A percentile compares a stretch with the other conserved stretches of the same genome.
Evolutionary conservation across 192 early-diverging fungal species (phyloP).

Genomic region (Chytriomyces confervae): DNA sequence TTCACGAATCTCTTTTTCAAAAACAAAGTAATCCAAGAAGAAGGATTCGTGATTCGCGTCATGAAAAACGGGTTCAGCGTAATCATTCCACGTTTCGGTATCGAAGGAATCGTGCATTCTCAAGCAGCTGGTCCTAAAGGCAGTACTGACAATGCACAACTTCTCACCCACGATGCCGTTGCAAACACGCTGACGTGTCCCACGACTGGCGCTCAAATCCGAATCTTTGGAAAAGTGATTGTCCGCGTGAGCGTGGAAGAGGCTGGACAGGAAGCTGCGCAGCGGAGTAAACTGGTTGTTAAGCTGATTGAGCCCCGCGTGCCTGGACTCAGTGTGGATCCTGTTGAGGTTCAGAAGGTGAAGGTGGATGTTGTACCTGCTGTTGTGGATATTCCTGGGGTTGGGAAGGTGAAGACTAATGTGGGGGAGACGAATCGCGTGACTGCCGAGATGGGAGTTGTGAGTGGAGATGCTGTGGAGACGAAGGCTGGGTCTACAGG

Average conservation of each 20-base stretch:
- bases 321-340: slow-evolving; percentile 45
- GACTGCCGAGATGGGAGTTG: background rate
- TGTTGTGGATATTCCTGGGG: slow-evolving; percentile 29
- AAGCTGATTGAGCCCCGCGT: slow-evolving; percentile 56
- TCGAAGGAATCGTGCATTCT: slow-evolving; percentile 87
- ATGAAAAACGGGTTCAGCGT: slow-evolving; percentile 95
- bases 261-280: slow-evolving; percentile 49
- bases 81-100: slow-evolving; percentile 88
- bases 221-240: slow-evolving; percentile 81
- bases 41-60: slow-evolving; percentile 88
- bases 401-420: slow-evolving; percentile 27
- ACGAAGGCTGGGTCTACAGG: background rate
- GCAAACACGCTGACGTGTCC: slow-evolving; percentile 29
- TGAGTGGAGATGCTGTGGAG: background rate
- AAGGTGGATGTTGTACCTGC: slow-evolving; percentile 30
- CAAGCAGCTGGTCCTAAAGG: background rate
- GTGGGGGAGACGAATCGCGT: slow-evolving; percentile 3
- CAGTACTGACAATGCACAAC: background rate
- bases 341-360: background rate
- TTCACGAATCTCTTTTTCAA: slow-evolving; percentile 97
- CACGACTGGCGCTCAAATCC: slow-evolving; percentile 54
- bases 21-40: slow-evolving; percentile 83
- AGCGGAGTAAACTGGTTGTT: slow-evolving; percentile 55
- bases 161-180: slow-evolving; percentile 17
- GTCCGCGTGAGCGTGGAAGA: slow-evolving; percentile 73